Evolutionary conservation across 2,329 filamentous ascomycete genomes (phyloP).

Genomic region (Coniochaeta prunicola): DNA sequence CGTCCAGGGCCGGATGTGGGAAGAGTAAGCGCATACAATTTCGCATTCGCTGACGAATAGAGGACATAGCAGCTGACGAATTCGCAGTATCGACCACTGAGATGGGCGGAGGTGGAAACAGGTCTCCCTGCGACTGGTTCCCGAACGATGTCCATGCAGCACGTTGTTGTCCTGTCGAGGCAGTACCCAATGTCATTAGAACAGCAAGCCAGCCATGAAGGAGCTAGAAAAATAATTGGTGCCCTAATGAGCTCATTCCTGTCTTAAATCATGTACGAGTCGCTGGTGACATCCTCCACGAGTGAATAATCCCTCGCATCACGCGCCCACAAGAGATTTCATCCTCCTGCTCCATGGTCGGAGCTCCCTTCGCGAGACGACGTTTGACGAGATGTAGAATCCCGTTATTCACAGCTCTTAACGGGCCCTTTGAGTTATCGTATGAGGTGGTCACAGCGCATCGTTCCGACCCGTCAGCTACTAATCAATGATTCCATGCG

Average conservation of each 20-base stretch:
- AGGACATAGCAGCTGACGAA: constrained; percentile 18
- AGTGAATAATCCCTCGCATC: not conserved
- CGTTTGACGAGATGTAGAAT: not conserved
- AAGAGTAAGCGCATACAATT: constrained; percentile 50
- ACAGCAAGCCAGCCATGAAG: not conserved
- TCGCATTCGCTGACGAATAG: constrained; percentile 9
- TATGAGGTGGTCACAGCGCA: no score
- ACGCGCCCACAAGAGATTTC: not conserved
- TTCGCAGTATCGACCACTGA: constrained; percentile 19
- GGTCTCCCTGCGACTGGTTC: not conserved
- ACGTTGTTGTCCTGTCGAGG: not conserved
- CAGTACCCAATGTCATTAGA: not conserved
- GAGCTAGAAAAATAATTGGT: not conserved
- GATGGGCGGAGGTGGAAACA: not conserved
- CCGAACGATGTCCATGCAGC: not conserved
- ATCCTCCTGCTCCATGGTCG: not conserved
- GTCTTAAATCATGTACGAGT: not conserved
- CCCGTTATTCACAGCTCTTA: not conserved
- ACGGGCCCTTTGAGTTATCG: not conserved
- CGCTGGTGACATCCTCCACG: not conserved
- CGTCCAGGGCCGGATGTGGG: constrained; percentile 87
- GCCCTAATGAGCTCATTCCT: not conserved
- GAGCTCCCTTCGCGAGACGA: not conserved
- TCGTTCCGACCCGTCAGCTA: not conserved
- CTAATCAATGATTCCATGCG: not conserved